Evolutionary conservation across 306 rosid genomes (phyloP).

Genomic region (Amphicarpaea edgeworthii): DNA sequence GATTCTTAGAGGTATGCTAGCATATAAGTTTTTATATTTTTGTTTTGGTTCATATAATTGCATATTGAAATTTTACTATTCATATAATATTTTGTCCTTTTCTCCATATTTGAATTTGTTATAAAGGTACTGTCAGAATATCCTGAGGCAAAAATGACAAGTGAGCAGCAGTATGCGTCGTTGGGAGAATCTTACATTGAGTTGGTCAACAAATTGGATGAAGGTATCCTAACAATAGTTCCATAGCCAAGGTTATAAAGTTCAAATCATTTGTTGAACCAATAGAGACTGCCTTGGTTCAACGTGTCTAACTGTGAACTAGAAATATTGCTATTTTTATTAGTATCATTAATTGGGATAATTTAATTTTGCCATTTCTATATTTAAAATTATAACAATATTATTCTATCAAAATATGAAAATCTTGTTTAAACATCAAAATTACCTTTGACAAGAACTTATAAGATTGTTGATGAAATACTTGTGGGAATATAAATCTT

Average conservation of each 20-base stretch:
- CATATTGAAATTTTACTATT: constrained; percentile 29
- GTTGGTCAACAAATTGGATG: constrained; percentile 78
- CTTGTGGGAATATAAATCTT: constrained; percentile 13
- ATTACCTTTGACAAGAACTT: constrained; percentile 17
- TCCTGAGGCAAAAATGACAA: constrained; percentile 72
- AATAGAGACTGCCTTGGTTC: not conserved
- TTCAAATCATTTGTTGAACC: not conserved
- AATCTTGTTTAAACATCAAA: not conserved
- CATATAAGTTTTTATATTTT: constrained; percentile 45
- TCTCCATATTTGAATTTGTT: constrained; percentile 15
- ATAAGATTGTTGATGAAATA: not conserved
- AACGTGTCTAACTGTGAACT: not conserved
- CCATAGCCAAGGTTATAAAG: constrained; percentile 14
- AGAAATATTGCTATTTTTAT: not conserved
- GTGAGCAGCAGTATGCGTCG: constrained; percentile 74
- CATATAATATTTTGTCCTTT: not conserved
- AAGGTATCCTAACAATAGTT: constrained; percentile 59
- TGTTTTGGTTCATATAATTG: not conserved
- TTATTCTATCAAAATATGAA: constrained; percentile 3
- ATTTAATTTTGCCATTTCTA: not conserved
- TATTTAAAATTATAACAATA: not conserved
- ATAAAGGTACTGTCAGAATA: constrained; percentile 79
- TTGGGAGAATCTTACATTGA: constrained; percentile 74
- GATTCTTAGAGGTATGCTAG: constrained; percentile 54
- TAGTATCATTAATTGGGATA: constrained; percentile 7